phyloP scores from a whole-genome alignment of 2,329 filamentous ascomycete genomes.

The Sporothrix schenckii region DNA sequence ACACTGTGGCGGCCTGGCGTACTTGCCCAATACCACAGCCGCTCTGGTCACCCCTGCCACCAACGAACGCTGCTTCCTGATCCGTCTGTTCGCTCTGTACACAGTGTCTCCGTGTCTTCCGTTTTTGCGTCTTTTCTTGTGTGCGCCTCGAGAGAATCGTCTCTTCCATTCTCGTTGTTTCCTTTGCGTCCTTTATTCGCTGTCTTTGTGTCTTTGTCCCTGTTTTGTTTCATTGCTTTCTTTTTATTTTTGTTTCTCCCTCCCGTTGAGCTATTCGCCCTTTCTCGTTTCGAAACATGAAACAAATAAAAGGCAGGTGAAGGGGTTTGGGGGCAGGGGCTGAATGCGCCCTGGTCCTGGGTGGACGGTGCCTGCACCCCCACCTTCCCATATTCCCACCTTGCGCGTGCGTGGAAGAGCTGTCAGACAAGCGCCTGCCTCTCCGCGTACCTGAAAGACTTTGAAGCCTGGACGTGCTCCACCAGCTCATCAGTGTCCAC shows the following conservation, averaged over 20 bases:
- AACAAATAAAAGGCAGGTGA: conserved; percentile 5
- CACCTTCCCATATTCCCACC: background rate
- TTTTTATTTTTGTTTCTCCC: conserved; percentile 1
- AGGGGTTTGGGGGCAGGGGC: conserved; percentile 10
- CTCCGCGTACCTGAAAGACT: conserved; percentile 22
- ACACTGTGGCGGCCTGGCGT: background rate
- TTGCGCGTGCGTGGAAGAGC: conserved; percentile 1
- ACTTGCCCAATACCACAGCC: background rate
- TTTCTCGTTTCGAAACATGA: conserved; percentile 25
- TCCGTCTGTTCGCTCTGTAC: background rate
- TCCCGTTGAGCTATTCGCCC: conserved; percentile 14
- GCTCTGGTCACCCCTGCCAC: background rate
- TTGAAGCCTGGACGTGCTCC: background rate
- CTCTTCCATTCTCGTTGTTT: background rate
- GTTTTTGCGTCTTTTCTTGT: background rate
- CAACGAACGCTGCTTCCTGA: background rate
- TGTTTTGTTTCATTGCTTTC: background rate
- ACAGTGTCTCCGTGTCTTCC: background rate
- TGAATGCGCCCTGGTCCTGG: conserved; percentile 9
- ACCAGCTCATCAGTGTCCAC: background rate
- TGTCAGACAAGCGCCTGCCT: background rate
- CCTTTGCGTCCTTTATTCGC: background rate
- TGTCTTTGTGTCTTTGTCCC: background rate
- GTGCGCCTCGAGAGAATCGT: background rate
- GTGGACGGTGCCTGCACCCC: background rate